phyloP scores from a whole-genome alignment of 176 grass and related monocot genomes.

The Carex kokanica region DNA sequence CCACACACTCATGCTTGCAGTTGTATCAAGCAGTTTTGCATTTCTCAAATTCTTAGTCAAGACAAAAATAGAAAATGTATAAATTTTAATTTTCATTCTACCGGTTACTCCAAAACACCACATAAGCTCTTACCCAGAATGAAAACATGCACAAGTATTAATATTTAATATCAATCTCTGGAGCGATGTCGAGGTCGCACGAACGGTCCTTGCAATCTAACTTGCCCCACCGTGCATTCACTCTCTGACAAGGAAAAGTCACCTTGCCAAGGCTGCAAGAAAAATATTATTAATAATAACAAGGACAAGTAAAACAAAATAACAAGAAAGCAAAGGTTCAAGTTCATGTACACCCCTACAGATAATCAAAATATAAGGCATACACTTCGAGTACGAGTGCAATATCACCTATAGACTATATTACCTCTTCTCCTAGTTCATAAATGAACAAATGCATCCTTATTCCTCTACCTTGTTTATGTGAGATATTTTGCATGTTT shows the following conservation, averaged over 20 bases:
- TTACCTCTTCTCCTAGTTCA: not conserved
- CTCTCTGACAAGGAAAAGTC: constrained; percentile 88
- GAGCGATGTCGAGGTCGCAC: constrained; percentile 63
- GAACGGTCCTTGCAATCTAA: constrained; percentile 73
- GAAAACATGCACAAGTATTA: not conserved
- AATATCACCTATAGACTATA: not conserved
- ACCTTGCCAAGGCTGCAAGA: constrained; percentile 75
- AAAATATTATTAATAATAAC: constrained; percentile 4
- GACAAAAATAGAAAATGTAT: not conserved
- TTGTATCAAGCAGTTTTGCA: not conserved
- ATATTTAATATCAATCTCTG: constrained; percentile 49
- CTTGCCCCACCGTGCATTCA: constrained; percentile 90
- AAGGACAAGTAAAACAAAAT: constrained; percentile 2
- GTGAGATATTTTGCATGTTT: not conserved
- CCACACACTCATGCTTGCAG: not conserved
- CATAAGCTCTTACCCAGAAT: not conserved
- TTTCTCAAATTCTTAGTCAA: not conserved
- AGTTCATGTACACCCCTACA: not conserved
- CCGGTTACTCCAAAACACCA: not conserved
- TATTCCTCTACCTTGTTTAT: not conserved
- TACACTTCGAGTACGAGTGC: not conserved
- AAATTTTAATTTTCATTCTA: not conserved
- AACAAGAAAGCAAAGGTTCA: not conserved
- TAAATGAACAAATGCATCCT: not conserved
- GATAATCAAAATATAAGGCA: not conserved